Evolutionary conservation across 1,284 basidiomycete genomes (phyloP), one percentile per base, ranked within the genome.

Genomic region (Puccinia hordei): DNA sequence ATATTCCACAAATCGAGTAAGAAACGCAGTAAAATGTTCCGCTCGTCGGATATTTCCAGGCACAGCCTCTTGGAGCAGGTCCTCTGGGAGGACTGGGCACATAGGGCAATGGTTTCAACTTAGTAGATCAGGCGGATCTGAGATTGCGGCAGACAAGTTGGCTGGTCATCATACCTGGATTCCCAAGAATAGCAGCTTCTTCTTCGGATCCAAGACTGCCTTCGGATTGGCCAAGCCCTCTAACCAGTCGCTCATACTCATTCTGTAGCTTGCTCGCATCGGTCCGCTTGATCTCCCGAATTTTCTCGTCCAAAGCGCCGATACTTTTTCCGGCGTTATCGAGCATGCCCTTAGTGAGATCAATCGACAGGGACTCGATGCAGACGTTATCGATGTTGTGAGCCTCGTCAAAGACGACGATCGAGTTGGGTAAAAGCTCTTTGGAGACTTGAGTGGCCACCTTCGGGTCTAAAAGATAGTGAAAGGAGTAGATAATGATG

Each of bases 361-460:
- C 97, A 83, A 99, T 98, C 82, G 94, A 97, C 63, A 99, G 88
- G 0, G 96, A 98, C 85, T 99, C 97, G 85, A 99, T 97, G 87
- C 97, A 99, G 75, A 99, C 97, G 86, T 99, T 99, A 86, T 99
- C 95, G 81, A 99, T 99, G 85, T 99, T 99, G 87, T 99, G 97
- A 10, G 97, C 97, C 86, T 99, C 97, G 85, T 99, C 97, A 84
- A 99, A 99, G 0, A 99, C 95, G 65, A 99, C 95, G 81, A 99
- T 99, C 61, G 94, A 91, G 85, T 99, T 97, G 84, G 98, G 98
- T 44, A 93, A 94, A 87, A 99, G 89, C 85, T 99, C 96, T 84
- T 94, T 95, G 8, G 95, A 98, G 17, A 99, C 97, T 87, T 98
- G 95, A 84, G 99, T 96, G 0, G 97, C 97, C 57, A 99, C 95